Evolutionary conservation across 2,329 filamentous ascomycete genomes (phyloP).

Genomic region (Xylaria hypoxylon): DNA sequence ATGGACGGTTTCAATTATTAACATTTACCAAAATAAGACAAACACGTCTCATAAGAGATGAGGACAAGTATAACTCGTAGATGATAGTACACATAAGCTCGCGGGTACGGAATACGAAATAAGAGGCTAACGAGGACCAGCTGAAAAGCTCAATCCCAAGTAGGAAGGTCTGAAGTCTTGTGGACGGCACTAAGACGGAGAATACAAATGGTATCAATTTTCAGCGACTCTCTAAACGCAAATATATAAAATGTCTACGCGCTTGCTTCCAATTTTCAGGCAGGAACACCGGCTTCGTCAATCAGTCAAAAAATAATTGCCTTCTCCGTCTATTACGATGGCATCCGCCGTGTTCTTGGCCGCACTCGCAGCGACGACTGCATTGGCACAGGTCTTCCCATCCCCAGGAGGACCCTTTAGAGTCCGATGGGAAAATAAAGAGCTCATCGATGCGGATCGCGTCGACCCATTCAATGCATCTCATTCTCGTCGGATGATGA

Average conservation of each 20-base stretch:
- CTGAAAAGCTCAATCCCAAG: constrained; percentile 28
- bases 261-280: background rate
- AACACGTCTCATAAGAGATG: background rate
- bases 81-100: background rate
- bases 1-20: background rate
- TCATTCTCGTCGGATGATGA: constrained; percentile 29
- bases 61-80: background rate
- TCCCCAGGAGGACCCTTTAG: constrained; percentile 26
- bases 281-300: background rate
- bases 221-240: background rate
- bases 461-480: constrained; percentile 36
- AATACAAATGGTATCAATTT: background rate
- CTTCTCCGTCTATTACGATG: constrained; percentile 12
- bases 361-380: constrained; percentile 23
- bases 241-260: constrained; percentile 11
- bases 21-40: background rate
- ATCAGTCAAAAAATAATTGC: background rate
- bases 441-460: constrained; percentile 30
- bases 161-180: constrained; percentile 30
- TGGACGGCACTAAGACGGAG: background rate
- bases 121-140: constrained; percentile 9
- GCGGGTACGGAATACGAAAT: constrained; percentile 20
- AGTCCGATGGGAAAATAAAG: constrained; percentile 34
- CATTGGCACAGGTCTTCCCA: constrained; percentile 34
- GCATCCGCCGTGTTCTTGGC: constrained; percentile 22